Base-by-base conservation (phyloP, 116 monocot species). In the Trichopus zeylanicus region DNA sequence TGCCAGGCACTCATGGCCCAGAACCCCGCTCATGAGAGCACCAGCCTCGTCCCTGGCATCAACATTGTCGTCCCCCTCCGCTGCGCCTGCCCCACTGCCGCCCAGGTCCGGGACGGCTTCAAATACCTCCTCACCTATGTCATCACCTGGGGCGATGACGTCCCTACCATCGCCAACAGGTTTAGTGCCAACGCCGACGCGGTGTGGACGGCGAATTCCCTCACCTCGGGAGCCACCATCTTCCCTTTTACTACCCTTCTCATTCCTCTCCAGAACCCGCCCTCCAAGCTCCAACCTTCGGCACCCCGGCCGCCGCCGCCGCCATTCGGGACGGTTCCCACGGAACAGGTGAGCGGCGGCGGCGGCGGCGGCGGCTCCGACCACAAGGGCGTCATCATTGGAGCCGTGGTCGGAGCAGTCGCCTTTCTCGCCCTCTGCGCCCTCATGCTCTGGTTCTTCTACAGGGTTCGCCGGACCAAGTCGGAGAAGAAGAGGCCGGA, bases 1-100 rank as follows among this genome's bases (percentile, higher is more conserved):
- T 81, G 87, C 54, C 86, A 84, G 51, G 78, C 91, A 26, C 71
- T 95, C 48, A 78, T 90, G 22, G 69, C 67, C 27, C 80, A 78
- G 56, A 94, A 89, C 65, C 80, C 86, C 8, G 52, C 20, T 32
- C 19, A 74, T 48, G 58, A 60, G 13, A 61, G 60, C 64, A 33
- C 27, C 6, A 24, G 38, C 16, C 70, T 87, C 57, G 0, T 1
- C 35, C 31, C 9, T 22, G 72, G 72, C 32, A 2, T 38, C 18
- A 60, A 18, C 1, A 1, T 88, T 26, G 3, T 6, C 13, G 76
- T 83, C 11, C 87, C 87, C 7, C 38, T 88, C 26, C 57, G 87
- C 3, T 88, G 87, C 65, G 82, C 83, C 32, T 88, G 87, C 66
- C 83, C 87, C 22, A 63, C 66, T 25, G 0, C 13, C 48, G 42